A percentile compares a stretch with the other conserved stretches of the same genome.
These are phyloP conservation scores for Cyberlindnera euphorbiae DNA, from an alignment of 805 yeast genomes.

Conservation along the genomic window DNA sequence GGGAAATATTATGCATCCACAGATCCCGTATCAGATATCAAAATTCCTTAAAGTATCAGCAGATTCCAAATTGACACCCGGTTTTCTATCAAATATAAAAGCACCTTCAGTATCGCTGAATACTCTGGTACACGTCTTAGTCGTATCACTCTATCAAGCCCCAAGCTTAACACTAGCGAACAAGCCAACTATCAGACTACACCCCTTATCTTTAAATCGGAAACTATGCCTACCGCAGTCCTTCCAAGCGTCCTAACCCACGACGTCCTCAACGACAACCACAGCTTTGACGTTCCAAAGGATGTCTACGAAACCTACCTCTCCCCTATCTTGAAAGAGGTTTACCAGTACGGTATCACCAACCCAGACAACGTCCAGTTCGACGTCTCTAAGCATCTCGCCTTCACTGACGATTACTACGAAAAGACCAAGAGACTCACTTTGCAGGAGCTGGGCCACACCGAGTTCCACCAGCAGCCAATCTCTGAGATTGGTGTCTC, in stretches of 20 bases:
- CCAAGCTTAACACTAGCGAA: no score
- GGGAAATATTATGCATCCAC: no score
- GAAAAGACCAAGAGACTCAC: conserved; percentile 34
- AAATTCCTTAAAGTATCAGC: no score
- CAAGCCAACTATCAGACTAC: no score
- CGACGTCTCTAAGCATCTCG: conserved; percentile 35
- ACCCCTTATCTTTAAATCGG: not conserved
- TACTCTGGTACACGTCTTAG: no score
- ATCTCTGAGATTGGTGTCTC: conserved; percentile 52
- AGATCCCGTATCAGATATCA: no score
- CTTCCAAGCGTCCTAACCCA: conserved; percentile 6
- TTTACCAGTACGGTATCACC: conserved; percentile 16
- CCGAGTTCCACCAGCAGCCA: conserved; percentile 35
- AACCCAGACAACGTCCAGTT: conserved; percentile 26
- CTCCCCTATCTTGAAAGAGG: conserved; percentile 14
- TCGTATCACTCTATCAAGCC: no score
- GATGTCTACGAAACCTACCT: conserved; percentile 13
- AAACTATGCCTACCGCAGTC: conserved; percentile 14
- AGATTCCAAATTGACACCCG: not conserved
- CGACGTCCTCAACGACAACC: conserved; percentile 19
- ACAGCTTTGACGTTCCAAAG: conserved; percentile 14
- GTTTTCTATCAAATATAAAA: not conserved
- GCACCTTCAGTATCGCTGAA: no score
- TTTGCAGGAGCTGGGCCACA: conserved; percentile 46
- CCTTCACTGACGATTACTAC: conserved; percentile 34